Base-by-base conservation (phyloP, 345 rosid genomes). In the Pugionium dolabratum region DNA sequence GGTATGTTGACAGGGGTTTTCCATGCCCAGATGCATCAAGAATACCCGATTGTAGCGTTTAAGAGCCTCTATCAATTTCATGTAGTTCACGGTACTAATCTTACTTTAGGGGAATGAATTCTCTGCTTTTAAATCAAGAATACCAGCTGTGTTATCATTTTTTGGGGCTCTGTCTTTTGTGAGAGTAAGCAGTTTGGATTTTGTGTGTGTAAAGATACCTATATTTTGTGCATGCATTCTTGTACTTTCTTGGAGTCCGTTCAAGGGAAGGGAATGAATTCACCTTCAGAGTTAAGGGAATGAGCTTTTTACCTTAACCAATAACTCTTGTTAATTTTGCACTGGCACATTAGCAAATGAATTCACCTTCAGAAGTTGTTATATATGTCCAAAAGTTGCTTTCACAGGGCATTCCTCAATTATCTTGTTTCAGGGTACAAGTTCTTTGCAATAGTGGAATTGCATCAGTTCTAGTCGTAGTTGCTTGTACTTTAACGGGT, bases 391-490 rank as follows among this genome's bases (percentile, higher is more conserved):
- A 30, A 26, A 62, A 4, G 27, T 60, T 75, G 35, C 4, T 66
- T 62, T 76, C 67, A 67, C 52, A 39, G 63, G 46, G 27, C 6
- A 28, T 73, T 70, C 46, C 58, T 27, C 6, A 30, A 45, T 74
- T 68, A 60, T 47, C 57, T 76, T 32, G 39, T 78, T 80, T 60
- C 81, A 90, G 99, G 97, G 64, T 85, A 68, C 99, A 94, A 73
- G 99, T 94, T 74, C 65, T 88, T 3, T 86, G 72, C 75, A 94
- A 94, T 70, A 76, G 97, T 60, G 95, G 85, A 10, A 73, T 88
- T 50, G 91, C 97, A 11, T 66, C 95, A 0, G 74, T 79, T 51
- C 70, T 94, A 27, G 90, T 78, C 54, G 51, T 86, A 50, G 45
- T 70, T 63, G 66, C 79, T 34, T 85, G 82, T 85, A 74, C 64